Evolutionary conservation across 192 early-diverging fungal genomes (phyloP), one percentile per base, ranked within the genome.

Genomic region (Podila epicladia): DNA sequence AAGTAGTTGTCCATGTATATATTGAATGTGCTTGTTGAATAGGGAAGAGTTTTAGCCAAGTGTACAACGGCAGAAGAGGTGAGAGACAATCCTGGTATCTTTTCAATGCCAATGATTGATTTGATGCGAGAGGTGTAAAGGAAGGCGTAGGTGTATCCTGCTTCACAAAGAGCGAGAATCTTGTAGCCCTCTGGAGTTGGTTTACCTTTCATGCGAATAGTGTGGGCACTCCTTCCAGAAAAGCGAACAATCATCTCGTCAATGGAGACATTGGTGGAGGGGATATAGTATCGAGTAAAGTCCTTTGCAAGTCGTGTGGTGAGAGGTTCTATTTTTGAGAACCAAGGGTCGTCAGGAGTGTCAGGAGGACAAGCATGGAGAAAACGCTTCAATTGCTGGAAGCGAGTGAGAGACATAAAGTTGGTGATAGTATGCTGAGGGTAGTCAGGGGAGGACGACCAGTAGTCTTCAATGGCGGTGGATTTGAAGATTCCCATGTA

Each of bases 1-100:
- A 78, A 78, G 58, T 64, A 77, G 67, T 78, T 83, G 59, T 78
- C 70, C 74, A 83, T 83, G 64, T 59, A 73, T n/a, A 70, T 57
- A 19, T 65, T 73, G 45, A 70, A 83, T 20, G 35, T 28, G 20
- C 48, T 0, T 45, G 2, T n/a, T 17, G 48, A 7, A 17, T 62
- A 37, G 6, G 71, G 75, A 17, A 83, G 67, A 31, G 67, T 13
- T 28, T 59, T 3, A 24, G 69, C 61, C 8, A 84, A 49, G 35
- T 84, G 59, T 57, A 51, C 51, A 53, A 84, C 75, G 8, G 53
- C 66, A 2, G 26, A 19, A 1, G 62, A 57, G 38, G 69, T 73
- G 13, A 48, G 15, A 20, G 32, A 67, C 9, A 76, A 17, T 31
- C 69, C 61, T 24, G 35, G 11, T 28, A 74, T 71, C 4, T 33